Base-by-base conservation (phyloP, 805 yeast genomes). In the Starmera dryadoides region DNA sequence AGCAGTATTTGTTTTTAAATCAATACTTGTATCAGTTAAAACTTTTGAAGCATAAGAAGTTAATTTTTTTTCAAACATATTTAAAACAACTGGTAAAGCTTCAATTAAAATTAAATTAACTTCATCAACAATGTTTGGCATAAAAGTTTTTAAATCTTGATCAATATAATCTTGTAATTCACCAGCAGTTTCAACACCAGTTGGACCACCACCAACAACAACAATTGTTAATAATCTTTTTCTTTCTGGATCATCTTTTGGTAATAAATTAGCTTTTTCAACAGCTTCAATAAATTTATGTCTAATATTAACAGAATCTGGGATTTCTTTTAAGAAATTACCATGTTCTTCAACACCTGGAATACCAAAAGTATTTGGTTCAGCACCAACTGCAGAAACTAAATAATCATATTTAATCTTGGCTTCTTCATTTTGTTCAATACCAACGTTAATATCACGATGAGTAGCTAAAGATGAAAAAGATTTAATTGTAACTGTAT, bases 141-240 rank as follows among this genome's bases (percentile, higher is more conserved):
- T 80, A 78, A 87, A 85, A 64, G 81, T 84, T 59, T 73, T 72
- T 63, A 89, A 71, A 64, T 89, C 97, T 64, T 88, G 94, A 60
- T 83, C 87, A 45, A 88, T 86, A 67, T 86, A 89, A 65, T 89
- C 97, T 67, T 87, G 95, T 55, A 89, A 68, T 64, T 89, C 97
- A 62, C 95, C 97, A 44, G 97, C 96, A 49, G 88, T 83, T 68
- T 88, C 97, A 42, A 88, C 96, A 70, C 97, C 97, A 33, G 97
- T 88, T 58, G 97, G 97, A 49, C 97, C 97, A 66, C 96, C 97
- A 55, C 97, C 97, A 52, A 91, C 93, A 43, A 89, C 95, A 39
- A 89, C 91, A 45, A 86, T 74, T 42, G 85, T 83, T 62, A 89
- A 71, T 50, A 89, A 73, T 63, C 96, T 80, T 67, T 81, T 81